phyloP scores from a whole-genome alignment of 768 basidiomycete genomes.

The Calocybe indica region DNA sequence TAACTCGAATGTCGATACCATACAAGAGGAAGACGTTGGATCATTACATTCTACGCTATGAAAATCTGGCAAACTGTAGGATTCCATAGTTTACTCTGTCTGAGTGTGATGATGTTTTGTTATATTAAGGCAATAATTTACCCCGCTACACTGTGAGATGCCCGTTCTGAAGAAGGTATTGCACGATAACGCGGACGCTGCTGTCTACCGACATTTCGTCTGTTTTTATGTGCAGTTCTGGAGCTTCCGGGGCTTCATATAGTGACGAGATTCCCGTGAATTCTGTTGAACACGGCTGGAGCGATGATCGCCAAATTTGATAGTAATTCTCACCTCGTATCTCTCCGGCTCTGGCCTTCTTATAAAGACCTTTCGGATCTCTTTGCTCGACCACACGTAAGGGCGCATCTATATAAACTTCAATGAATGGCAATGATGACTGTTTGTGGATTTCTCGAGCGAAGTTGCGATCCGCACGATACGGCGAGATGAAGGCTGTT shows the following conservation, averaged over 20 bases:
- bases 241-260: constrained; percentile 80
- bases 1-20: constrained; percentile 40
- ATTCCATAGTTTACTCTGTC: not conserved
- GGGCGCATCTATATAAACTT: constrained; percentile 94
- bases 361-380: constrained; percentile 97
- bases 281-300: constrained; percentile 41
- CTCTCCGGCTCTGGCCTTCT: constrained; percentile 91
- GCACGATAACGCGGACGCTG: constrained; percentile 71
- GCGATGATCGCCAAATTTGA: not conserved
- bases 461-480: constrained; percentile 75
- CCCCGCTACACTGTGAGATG: constrained; percentile 34
- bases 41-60: not conserved
- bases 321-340: constrained; percentile 68
- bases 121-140: not conserved
- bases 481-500: constrained; percentile 99
- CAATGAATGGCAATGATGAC: constrained; percentile 75
- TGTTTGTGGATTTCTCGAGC: constrained; percentile 80
- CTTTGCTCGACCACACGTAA: constrained; percentile 82
- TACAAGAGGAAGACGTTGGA: constrained; percentile 46
- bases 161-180: constrained; percentile 68
- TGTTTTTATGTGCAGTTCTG: constrained; percentile 93
- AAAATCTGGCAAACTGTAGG: not conserved
- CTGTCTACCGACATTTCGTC: constrained; percentile 71
- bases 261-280: constrained; percentile 98
- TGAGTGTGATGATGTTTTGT: no score